Evolutionary conservation across 768 basidiomycete species (phyloP), one percentile per base, ranked within the genome.

Genomic region (Kockovaella imperatae): DNA sequence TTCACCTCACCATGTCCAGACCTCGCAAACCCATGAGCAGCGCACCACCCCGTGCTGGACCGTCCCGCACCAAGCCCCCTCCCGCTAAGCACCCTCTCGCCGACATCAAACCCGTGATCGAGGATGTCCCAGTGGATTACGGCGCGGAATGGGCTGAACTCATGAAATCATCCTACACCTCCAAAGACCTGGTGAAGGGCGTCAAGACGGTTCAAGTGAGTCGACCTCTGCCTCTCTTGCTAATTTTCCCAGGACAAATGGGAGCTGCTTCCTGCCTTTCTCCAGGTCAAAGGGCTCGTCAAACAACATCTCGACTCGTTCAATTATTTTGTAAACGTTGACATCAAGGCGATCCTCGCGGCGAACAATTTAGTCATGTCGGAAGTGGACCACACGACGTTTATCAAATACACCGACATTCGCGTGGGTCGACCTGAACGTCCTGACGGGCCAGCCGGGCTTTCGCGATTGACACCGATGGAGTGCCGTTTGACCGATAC

Each of bases 241-340:
- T 44, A 45, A 34, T n/a, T 40, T 44, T 21, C 40, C 10, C 59
- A 95, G 91, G 95, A 99, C 69, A 99, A 99, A 82, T 99, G 95
- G 95, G 80, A 95, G 17, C 75, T 99, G 8, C 75, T 99, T 2
- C 95, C 95, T 1, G 93, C 91, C 8, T 99, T 97, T 64, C 77
- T 99, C 43, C 86, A 91, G 73, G 87, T 95, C 53, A 99, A 99
- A 64, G 95, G 95, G 50, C 82, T 99, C 13, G 95, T 99, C 53
- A 97, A 97, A 75, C 95, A 97, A 68, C 95, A 99, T 68, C 86
- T 96, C 59, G 95, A 96, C 71, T 95, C 89, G 6, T 97, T 89
- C 81, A 96, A 96, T 75, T 91, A 93, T 72, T 97, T 99, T 66
- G 89, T 96, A 66, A 87, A 96, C 60, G 83, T 86, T 35, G 95